Evolutionary conservation across 306 rosid species (phyloP), one percentile per base, ranked within the genome.

Genomic region (Inga laurina): DNA sequence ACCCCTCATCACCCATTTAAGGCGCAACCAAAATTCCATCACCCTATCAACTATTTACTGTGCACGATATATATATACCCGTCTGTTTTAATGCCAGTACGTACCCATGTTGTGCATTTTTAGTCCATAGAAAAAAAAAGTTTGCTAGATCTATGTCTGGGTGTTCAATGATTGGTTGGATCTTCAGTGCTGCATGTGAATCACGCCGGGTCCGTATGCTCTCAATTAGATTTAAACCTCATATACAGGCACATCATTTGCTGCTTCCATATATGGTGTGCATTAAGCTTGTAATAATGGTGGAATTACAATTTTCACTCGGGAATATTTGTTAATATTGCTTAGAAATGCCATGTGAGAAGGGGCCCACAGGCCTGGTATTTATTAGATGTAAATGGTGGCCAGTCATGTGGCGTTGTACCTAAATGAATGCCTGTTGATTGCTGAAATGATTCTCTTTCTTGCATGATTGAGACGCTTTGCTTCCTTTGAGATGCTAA

Each of bases 341-440:
- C 39, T 72, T 72, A 13, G 59, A 49, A 49, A 24, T 74, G 74
- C 86, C 97, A 92, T 85, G 92, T 89, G 94, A 87, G 65, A 57
- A 15, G 82, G 94, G 93, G 84, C 88, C 93, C 94, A 90, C 74
- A 3, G 15, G 67, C 52, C 45, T 52, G 39, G 16, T 39, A 14
- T 43, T 67, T 77, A 77, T 30, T 77, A 79, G 78, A 83, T 85
- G 79, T 73, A 30, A 83, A 81, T 82, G 87, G 90, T 88, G 85
- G 92, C 43, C 68, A 74, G 88, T 90, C 90, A 75, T 85, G 77
- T 88, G 91, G 85, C 83, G 82, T 81, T 82, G 85, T 54, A 90
- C 97, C 94, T 86, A 89, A 86, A 82, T 54, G 75, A 86, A 82
- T 54, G 75, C 52, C 43, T 46, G 82, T 83, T 72, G 80, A 81